These are phyloP conservation scores for Avena sativa DNA, from an alignment of 176 grass and related monocot species.

Conservation along the genomic window DNA sequence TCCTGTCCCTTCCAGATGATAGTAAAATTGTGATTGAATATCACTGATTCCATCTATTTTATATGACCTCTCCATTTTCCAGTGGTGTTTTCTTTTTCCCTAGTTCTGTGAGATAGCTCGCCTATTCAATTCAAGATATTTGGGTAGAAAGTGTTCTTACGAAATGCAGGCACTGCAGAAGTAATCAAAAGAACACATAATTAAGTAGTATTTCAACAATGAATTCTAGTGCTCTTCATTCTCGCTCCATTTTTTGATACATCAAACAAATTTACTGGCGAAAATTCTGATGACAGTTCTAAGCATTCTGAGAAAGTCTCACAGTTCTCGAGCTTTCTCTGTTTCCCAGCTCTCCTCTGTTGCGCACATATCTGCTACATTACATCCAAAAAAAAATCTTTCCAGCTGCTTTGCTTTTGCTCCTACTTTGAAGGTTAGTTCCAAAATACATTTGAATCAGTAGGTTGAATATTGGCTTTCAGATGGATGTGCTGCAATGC, in stretches of 20 bases:
- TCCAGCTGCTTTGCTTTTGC: constrained; percentile 38
- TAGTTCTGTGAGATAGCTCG: constrained; percentile 19
- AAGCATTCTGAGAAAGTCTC: constrained; percentile 20
- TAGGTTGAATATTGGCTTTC: constrained; percentile 69
- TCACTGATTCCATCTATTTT: neutral
- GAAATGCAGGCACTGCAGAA: constrained; percentile 22
- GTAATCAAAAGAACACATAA: constrained; percentile 29
- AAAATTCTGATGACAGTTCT: constrained; percentile 16
- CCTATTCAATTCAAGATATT: constrained; percentile 22
- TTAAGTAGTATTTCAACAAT: constrained; percentile 29
- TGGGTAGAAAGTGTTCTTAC: constrained; percentile 1
- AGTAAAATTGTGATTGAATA: neutral
- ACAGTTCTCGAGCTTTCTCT: constrained; percentile 31
- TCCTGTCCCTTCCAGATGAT: neutral
- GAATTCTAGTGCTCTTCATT: constrained; percentile 26
- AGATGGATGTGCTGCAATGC: constrained; percentile 54
- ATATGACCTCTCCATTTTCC: constrained; percentile 13
- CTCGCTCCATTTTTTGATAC: constrained; percentile 4
- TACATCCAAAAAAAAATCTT: constrained; percentile 41
- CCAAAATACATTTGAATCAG: constrained; percentile 51
- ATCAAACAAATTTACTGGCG: constrained; percentile 33
- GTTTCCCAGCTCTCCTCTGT: constrained; percentile 24
- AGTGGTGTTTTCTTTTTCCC: neutral
- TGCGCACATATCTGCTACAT: constrained; percentile 40
- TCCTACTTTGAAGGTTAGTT: constrained; percentile 56